A percentile compares a stretch with the other conserved stretches of the same genome.
Evolutionary conservation across 768 basidiomycete species (phyloP).

Genomic region (Astraeus odoratus): DNA sequence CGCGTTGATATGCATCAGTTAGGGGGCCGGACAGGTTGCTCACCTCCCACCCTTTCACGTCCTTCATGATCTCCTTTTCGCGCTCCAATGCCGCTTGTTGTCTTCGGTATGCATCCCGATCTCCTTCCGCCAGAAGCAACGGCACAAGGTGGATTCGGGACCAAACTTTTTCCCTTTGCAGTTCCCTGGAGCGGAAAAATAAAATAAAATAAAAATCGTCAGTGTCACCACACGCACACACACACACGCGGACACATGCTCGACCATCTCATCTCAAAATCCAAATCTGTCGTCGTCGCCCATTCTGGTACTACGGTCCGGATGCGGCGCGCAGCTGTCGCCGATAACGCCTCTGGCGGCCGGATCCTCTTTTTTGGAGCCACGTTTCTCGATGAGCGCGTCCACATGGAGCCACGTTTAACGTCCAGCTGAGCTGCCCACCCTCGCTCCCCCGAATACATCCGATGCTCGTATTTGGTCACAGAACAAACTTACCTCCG

Average conservation of each 20-base stretch:
- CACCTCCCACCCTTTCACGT: slow-evolving; percentile 92
- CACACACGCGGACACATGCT: too few species aligned
- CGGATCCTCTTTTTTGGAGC: slow-evolving; percentile 35
- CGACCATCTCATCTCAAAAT: background rate
- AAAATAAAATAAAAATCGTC: slow-evolving; percentile 3
- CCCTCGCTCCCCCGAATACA: background rate
- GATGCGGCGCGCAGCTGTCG: slow-evolving; percentile 20
- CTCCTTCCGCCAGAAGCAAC: slow-evolving; percentile 85
- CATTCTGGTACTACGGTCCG: slow-evolving; percentile 37
- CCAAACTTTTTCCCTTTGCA: slow-evolving; percentile 91
- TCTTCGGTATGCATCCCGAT: slow-evolving; percentile 83
- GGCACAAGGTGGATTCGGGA: slow-evolving; percentile 93
- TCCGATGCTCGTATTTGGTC: slow-evolving; percentile 18
- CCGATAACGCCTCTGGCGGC: slow-evolving; percentile 40
- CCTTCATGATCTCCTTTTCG: slow-evolving; percentile 92
- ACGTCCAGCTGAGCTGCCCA: slow-evolving; percentile 46
- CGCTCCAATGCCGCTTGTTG: slow-evolving; percentile 68
- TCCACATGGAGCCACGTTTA: slow-evolving; percentile 51
- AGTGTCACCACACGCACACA: background rate
- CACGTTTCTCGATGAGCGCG: slow-evolving; percentile 71
- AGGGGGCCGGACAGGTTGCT: slow-evolving; percentile 29
- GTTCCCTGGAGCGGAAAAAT: slow-evolving; percentile 59
- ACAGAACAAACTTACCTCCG: slow-evolving; percentile 61
- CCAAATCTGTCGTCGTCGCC: slow-evolving; percentile 38
- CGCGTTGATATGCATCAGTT: slow-evolving; percentile 15